Percentiles rank a stretch among this genome's conserved stretches.
phyloP scores from a whole-genome alignment of 2,329 filamentous ascomycete species.

The Fusarium solani-melongenae region DNA sequence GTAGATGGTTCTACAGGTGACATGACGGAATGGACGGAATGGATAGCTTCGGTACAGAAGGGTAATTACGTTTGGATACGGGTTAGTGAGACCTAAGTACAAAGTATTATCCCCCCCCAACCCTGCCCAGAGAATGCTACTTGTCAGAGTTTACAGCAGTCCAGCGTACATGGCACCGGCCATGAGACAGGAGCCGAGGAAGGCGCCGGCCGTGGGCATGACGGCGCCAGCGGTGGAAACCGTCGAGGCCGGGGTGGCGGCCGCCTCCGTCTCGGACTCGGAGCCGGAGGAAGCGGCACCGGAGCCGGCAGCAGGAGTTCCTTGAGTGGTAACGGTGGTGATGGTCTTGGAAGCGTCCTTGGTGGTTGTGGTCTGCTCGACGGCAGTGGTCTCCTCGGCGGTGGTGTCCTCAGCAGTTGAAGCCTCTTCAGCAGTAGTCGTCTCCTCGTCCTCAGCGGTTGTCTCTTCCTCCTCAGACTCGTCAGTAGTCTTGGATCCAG shows the following conservation, averaged over 20 bases:
- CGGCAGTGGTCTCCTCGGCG: slow-evolving; percentile 7
- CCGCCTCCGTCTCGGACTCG: slow-evolving; percentile 28
- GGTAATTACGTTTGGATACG: slow-evolving; percentile 29
- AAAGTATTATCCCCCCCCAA: background rate
- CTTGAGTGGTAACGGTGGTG: slow-evolving; percentile 16
- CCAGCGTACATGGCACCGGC: slow-evolving; percentile 45
- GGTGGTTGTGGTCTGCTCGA: background rate
- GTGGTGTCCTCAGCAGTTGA: background rate
- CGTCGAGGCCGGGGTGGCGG: slow-evolving; percentile 27
- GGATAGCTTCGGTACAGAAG: slow-evolving; percentile 20
- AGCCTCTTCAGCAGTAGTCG: background rate
- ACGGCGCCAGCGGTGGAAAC: slow-evolving; percentile 38
- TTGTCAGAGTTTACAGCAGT: slow-evolving; percentile 37
- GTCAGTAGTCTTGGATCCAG: background rate
- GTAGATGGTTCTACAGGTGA: slow-evolving; percentile 11
- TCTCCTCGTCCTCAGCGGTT: slow-evolving; percentile 6
- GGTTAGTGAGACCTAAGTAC: background rate
- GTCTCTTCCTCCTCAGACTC: slow-evolving; percentile 9
- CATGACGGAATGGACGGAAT: slow-evolving; percentile 13
- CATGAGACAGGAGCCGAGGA: slow-evolving; percentile 38
- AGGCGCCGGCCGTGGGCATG: slow-evolving; percentile 39
- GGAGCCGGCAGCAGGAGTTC: slow-evolving; percentile 19
- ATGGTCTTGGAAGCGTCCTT: slow-evolving; percentile 21
- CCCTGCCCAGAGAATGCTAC: background rate
- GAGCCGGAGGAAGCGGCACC: slow-evolving; percentile 24